Base-by-base conservation (phyloP, 2,329 filamentous ascomycete species). In the Trichoderma aggressivum region DNA sequence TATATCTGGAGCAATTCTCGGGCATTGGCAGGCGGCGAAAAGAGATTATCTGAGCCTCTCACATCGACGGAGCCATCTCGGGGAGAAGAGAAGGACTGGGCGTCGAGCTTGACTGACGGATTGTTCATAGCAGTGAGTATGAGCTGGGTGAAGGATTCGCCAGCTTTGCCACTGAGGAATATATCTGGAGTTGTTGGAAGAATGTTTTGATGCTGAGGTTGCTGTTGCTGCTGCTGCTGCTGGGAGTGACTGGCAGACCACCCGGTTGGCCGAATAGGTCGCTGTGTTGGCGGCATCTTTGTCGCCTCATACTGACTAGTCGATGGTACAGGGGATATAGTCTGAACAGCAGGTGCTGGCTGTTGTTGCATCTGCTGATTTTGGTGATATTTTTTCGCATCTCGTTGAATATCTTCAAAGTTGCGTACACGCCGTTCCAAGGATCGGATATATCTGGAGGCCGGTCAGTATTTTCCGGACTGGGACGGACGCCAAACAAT, bases 91-190 rank as follows among this genome's bases (percentile, higher is more conserved):
- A 68, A 68, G 1, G 65, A 50, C 28, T 47, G 65, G n/a, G 36
- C 28, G 18, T 68, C 65, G 8, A 68, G 55, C 55, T 56, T 68
- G 4, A 39, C 36, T 2, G 65, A 68, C 3, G 65, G 65, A 12
- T 68, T 43, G 30, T 68, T 68, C 65, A 68, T 60, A 24, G 65
- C 65, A 26, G 60, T 68, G 36, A 68, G 65, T n/a, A 68, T 68
- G 5, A 68, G 16, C 55, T 59, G 65, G 1, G 65, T 68, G 10
- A 68, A 68, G 21, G 65, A 59, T 10, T 68, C 65, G 16, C 65
- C 65, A 47, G 65, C 65, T 34, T 68, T 68, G 12, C 65, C 65
- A 28, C 26, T 68, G 55, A 68, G 65, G 8, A 68, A 68, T n/a
- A 68, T 68, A 24, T 68, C 65, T 1, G 65, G 65, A 24, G 65